Base-by-base conservation (phyloP, 768 basidiomycete species). In the Leccinum subtestaceum region DNA sequence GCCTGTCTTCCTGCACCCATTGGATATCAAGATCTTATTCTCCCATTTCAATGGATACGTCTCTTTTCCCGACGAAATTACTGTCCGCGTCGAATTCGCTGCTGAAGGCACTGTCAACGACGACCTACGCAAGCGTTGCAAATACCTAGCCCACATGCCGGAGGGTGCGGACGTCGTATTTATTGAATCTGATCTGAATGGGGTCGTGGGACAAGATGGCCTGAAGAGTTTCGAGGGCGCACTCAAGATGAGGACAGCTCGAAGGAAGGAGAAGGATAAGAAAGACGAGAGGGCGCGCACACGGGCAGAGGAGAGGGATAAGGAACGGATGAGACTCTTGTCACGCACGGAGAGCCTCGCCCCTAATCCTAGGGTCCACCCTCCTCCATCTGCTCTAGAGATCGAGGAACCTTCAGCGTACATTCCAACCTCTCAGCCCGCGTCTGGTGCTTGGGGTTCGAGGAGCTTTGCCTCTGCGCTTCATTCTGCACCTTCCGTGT, bases 101-200 rank as follows among this genome's bases (percentile, higher is more conserved):
- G 79, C 84, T 2, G 88, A 91, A 70, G 84, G 90, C 47, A 84
- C 89, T 1, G 88, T 99, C 63, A 92, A 96, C 72, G 95, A 95
- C 60, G 95, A 97, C 60, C 78, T 99, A 27, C 87, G 95, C 51
- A 91, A 93, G 74, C 87, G 95, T 32, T 98, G 93, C 80, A 96
- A 95, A 71, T 98, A 98, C 72, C 87, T 99, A 61, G 85, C 86
- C 4, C 95, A 98, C 73, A 80, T 98, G 65, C 92, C 95, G 1
- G 88, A 93, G 58, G 88, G 92, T 47, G 88, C 93, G 38, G 95
- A 98, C 67, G 93, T 98, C 48, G 88, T 94, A 23, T 98, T 98
- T 73, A 78, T 98, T 55, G 95, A 99, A 74, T 85, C 93, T 8
- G 89, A 96, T 69, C 76, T 98, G 17, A 79, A 82, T 58, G 79